Percentiles rank a stretch among this genome's conserved stretches.
Conservation (phyloP, 768 basidiomycete genomes). For the Calvatia gigantea region DNA sequence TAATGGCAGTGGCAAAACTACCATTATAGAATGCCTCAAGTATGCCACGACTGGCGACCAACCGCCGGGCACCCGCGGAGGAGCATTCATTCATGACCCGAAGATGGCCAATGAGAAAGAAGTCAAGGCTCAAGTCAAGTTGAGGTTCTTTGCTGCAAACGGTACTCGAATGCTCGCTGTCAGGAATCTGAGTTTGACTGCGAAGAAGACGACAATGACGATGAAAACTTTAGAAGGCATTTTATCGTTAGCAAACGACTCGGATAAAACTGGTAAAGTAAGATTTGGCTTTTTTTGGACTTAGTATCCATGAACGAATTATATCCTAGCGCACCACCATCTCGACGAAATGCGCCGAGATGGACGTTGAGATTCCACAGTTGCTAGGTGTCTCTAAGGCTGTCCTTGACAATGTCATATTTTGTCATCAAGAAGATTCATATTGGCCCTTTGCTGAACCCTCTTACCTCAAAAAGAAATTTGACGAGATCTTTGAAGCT, state of each 20-base stretch:
- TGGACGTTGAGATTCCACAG: conserved; percentile 92
- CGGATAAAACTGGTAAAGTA: conserved; percentile 76
- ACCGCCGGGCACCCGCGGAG: conserved; percentile 95
- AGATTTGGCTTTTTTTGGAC: conserved; percentile 15
- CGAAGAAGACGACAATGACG: conserved; percentile 85
- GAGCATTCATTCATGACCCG: conserved; percentile 98
- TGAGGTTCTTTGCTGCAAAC: conserved; percentile 89
- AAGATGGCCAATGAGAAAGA: conserved; percentile 99
- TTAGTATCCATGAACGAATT: neutral
- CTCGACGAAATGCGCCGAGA: conserved; percentile 96
- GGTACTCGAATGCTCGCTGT: conserved; percentile 87
- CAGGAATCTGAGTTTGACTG: conserved; percentile 87
- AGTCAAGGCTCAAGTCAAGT: conserved; percentile 96
- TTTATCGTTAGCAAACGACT: conserved; percentile 67
- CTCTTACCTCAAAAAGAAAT: conserved; percentile 92
- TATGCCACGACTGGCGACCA: conserved; percentile 98
- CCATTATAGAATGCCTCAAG: conserved; percentile 98
- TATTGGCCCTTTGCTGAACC: conserved; percentile 98
- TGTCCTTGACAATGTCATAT: conserved; percentile 99
- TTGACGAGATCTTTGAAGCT: conserved; percentile 99
- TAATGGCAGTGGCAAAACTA: conserved; percentile 98
- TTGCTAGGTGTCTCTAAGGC: conserved; percentile 94
- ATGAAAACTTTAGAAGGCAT: conserved; percentile 99
- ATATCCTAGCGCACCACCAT: conserved; percentile 73
- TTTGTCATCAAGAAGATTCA: conserved; percentile 98